phyloP scores from a whole-genome alignment of 2,329 filamentous ascomycete species.

The Botrytis squamosa region DNA sequence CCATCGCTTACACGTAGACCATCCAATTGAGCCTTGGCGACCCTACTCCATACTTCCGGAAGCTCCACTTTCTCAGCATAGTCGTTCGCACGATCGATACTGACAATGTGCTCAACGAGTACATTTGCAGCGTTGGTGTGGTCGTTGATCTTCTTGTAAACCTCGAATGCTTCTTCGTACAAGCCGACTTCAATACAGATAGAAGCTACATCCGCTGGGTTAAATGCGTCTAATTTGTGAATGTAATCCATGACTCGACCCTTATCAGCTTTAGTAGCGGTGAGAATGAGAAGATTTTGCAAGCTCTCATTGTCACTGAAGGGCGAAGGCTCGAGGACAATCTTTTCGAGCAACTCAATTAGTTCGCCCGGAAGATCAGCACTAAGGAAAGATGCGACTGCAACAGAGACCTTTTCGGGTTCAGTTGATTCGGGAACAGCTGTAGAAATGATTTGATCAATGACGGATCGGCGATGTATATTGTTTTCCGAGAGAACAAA shows the following conservation, averaged over 20 bases:
- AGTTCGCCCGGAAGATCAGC: conserved; percentile 90
- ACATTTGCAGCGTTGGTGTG: conserved; percentile 85
- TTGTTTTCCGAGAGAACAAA: conserved; percentile 97
- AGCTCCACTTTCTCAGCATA: conserved; percentile 94
- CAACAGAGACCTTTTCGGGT: conserved; percentile 90
- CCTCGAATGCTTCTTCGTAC: conserved; percentile 95
- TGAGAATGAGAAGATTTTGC: conserved; percentile 95
- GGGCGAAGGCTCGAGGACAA: conserved; percentile 96
- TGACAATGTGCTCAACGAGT: conserved; percentile 93
- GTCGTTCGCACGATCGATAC: conserved; percentile 93
- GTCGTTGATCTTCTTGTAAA: conserved; percentile 96
- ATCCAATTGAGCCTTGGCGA: conserved; percentile 96
- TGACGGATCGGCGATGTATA: conserved; percentile 85
- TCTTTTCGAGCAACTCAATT: conserved; percentile 98
- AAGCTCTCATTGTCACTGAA: conserved; percentile 97
- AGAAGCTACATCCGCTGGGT: conserved; percentile 85
- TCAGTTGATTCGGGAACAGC: conserved; percentile 91
- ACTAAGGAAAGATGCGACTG: conserved; percentile 88
- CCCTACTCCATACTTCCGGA: conserved; percentile 96
- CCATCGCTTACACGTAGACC: conserved; percentile 88
- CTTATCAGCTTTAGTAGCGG: conserved; percentile 95
- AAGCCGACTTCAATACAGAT: conserved; percentile 94
- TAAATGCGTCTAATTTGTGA: conserved; percentile 84
- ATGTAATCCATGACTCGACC: conserved; percentile 94
- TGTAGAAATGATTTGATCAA: conserved; percentile 94